Evolutionary conservation across 2,329 filamentous ascomycete species (phyloP).

Genomic region (Penicillium thymicola): DNA sequence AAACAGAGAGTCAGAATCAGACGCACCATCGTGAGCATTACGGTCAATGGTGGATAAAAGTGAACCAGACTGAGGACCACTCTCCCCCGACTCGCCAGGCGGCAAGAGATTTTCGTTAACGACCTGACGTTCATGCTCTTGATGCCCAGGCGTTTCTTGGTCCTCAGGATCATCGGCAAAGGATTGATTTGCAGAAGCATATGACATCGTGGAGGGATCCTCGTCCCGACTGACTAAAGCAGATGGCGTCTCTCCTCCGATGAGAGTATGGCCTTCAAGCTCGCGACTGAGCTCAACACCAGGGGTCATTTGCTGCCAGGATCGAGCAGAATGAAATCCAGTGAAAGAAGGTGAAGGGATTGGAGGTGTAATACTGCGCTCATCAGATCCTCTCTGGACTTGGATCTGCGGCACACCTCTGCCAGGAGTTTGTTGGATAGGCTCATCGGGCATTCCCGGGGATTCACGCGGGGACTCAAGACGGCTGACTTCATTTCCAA

Average conservation of each 20-base stretch:
- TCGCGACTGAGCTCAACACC: constrained; percentile 7
- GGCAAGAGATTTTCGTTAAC: constrained; percentile 8
- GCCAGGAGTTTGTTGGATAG: constrained; percentile 12
- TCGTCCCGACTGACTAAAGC: constrained; percentile 9
- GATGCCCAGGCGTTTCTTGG: not conserved
- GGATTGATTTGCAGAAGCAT: constrained; percentile 20
- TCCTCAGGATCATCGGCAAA: constrained; percentile 8
- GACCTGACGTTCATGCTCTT: constrained; percentile 13
- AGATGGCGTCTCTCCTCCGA: constrained; percentile 16
- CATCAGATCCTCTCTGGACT: constrained; percentile 11
- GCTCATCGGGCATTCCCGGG: constrained; percentile 9
- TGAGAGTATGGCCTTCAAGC: constrained; percentile 22
- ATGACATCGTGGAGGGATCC: constrained; percentile 17
- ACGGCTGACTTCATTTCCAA: constrained; percentile 15
- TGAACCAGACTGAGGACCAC: constrained; percentile 14
- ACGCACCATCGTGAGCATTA: not conserved
- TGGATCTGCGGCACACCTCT: constrained; percentile 5
- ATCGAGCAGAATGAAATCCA: constrained; percentile 22
- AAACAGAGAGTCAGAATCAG: not conserved
- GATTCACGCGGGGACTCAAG: constrained; percentile 9
- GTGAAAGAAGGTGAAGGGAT: constrained; percentile 23
- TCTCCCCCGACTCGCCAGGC: not conserved
- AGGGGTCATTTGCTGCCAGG: constrained; percentile 16
- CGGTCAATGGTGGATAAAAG: constrained; percentile 14
- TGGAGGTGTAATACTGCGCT: constrained; percentile 13